Percentiles rank a stretch among this genome's conserved stretches.
These are phyloP conservation scores for Alternaria ventricosa DNA, from an alignment of 2,329 filamentous ascomycete genomes.

Conservation along the genomic window DNA sequence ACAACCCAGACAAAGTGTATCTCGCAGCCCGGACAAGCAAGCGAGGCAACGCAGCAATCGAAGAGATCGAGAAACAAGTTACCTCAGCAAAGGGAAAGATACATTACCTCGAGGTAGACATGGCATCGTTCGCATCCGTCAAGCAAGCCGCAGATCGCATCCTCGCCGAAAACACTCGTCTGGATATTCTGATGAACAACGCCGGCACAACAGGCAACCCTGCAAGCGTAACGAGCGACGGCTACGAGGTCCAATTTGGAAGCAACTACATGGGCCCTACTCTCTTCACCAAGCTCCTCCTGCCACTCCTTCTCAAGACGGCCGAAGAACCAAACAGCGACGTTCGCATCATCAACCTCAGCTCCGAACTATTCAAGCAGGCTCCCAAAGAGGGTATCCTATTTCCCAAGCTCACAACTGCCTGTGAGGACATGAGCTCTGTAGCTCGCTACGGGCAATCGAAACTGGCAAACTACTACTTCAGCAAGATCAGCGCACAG, in stretches of 20 bases:
- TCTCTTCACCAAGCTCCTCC: conserved; percentile 50
- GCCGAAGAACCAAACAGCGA: conserved; percentile 33
- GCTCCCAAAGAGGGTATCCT: conserved; percentile 38
- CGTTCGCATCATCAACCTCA: conserved; percentile 51
- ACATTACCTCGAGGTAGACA: conserved; percentile 34
- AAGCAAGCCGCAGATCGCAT: conserved; percentile 39
- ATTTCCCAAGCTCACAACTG: conserved; percentile 40
- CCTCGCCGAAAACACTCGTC: conserved; percentile 25
- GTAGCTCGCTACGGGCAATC: conserved; percentile 49
- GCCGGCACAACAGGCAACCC: conserved; percentile 45
- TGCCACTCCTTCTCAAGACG: conserved; percentile 46
- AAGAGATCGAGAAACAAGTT: conserved; percentile 8
- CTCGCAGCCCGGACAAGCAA: conserved; percentile 46
- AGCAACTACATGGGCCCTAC: conserved; percentile 57
- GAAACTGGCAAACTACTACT: conserved; percentile 58
- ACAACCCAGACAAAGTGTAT: conserved; percentile 50
- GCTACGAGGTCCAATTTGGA: conserved; percentile 56
- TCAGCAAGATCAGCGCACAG: conserved; percentile 46
- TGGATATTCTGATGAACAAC: conserved; percentile 53
- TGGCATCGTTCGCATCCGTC: conserved; percentile 42
- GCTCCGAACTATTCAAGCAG: conserved; percentile 29
- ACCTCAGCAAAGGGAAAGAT: conserved; percentile 5
- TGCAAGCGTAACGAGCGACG: conserved; percentile 47
- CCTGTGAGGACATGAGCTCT: not conserved
- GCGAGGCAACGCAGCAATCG: conserved; percentile 11